phyloP scores from a whole-genome alignment of 2,329 filamentous ascomycete species.

The Diaporthe sp. region DNA sequence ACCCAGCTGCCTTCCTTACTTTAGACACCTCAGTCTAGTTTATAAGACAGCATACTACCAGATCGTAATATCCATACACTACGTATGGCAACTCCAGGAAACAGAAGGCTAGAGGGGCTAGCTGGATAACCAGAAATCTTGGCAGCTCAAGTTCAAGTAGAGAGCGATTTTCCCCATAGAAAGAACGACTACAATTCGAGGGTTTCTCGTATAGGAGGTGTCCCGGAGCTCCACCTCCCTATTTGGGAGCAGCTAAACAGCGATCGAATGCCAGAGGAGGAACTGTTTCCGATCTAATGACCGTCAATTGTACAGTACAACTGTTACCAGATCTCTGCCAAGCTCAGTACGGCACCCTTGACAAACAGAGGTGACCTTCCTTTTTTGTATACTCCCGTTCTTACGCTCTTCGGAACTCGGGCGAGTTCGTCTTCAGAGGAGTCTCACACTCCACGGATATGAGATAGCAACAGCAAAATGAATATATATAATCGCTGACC shows the following conservation, averaged over 20 bases:
- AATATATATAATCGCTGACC: not conserved
- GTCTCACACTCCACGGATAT: not conserved
- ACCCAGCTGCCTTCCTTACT: not conserved
- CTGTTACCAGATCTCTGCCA: not conserved
- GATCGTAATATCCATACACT: not conserved
- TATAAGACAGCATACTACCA: not conserved
- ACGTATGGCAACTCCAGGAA: not conserved
- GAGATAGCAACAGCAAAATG: not conserved
- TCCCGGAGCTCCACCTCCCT: not conserved
- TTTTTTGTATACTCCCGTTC: not conserved
- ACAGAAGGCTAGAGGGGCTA: not conserved
- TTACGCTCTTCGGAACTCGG: not conserved
- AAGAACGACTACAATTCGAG: not conserved
- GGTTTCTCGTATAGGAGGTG: not conserved
- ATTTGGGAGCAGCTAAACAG: not conserved
- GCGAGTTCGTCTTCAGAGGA: not conserved
- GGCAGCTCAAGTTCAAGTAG: not conserved
- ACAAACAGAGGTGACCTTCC: not conserved
- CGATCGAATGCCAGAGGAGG: not conserved
- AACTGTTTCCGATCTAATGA: not conserved
- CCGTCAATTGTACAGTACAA: not conserved
- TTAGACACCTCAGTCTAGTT: no score
- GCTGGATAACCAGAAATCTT: not conserved
- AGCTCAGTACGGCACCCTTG: not conserved
- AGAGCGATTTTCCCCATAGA: not conserved